Percentiles rank a stretch among this genome's conserved stretches.
These are phyloP conservation scores for Ormosia emarginata DNA, from an alignment of 306 rosid genomes.

Conservation along the genomic window DNA sequence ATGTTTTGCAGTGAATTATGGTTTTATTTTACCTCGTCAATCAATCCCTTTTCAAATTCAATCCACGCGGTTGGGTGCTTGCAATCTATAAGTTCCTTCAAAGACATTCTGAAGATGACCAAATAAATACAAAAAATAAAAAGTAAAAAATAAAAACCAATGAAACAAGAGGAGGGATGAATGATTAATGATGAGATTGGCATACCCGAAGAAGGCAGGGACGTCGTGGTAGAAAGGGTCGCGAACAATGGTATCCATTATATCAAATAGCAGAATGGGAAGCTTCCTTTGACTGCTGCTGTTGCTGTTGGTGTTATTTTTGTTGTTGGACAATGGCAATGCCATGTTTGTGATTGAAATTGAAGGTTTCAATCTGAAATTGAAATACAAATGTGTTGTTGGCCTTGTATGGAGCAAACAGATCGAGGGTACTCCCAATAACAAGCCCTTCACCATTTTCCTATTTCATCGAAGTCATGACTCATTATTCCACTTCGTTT, in stretches of 20 bases:
- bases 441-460: background rate
- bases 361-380: slow-evolving; percentile 21
- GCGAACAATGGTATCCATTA: slow-evolving; percentile 91
- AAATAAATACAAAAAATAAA: background rate
- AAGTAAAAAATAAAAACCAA: background rate
- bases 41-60: slow-evolving; percentile 83
- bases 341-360: slow-evolving; percentile 28
- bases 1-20: slow-evolving; percentile 3
- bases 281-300: slow-evolving; percentile 39
- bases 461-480: background rate
- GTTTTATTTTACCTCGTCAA: slow-evolving; percentile 70
- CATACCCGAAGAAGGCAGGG: slow-evolving; percentile 83
- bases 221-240: slow-evolving; percentile 89
- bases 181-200: background rate
- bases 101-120: slow-evolving; percentile 57
- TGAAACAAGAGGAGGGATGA: background rate
- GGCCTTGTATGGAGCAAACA: slow-evolving; percentile 10
- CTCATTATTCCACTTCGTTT: background rate
- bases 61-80: slow-evolving; percentile 86
- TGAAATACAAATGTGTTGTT: background rate
- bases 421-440: background rate
- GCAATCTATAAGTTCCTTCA: slow-evolving; percentile 70
- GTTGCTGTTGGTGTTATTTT: background rate
- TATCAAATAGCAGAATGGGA: slow-evolving; percentile 84
- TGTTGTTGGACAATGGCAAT: background rate